Evolutionary conservation across 805 yeast genomes (phyloP).

Genomic region (Ogataea haglerorum): DNA sequence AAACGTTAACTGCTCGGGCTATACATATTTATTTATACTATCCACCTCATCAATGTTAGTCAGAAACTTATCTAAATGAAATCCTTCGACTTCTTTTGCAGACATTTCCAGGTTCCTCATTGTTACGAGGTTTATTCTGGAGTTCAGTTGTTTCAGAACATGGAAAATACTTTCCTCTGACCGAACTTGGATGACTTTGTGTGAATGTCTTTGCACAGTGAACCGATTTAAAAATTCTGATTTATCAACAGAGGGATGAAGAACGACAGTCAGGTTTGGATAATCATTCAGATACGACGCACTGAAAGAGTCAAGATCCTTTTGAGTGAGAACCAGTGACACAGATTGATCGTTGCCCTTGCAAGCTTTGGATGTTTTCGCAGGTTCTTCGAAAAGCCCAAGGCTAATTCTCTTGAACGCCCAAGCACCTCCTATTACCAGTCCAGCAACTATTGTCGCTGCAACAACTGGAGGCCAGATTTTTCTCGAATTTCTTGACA

Average conservation of each 20-base stretch:
- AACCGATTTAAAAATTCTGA: conserved; percentile 14
- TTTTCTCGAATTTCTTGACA: background rate
- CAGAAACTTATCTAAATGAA: conserved; percentile 28
- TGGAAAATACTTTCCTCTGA: conserved; percentile 50
- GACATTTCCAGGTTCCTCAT: conserved; percentile 19
- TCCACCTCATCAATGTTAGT: conserved; percentile 21
- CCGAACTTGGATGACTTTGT: conserved; percentile 44
- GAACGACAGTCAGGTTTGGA: conserved; percentile 24
- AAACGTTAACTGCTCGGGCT: conserved; percentile 6
- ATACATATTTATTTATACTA: conserved; percentile 2
- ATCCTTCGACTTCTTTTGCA: conserved; percentile 14
- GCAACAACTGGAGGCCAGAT: background rate
- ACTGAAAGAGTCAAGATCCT: conserved; percentile 8
- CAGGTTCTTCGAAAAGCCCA: background rate
- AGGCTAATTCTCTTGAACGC: background rate
- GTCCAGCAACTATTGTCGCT: background rate
- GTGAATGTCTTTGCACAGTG: conserved; percentile 22
- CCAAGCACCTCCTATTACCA: background rate
- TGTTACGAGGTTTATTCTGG: conserved; percentile 24
- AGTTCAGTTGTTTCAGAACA: conserved; percentile 47
- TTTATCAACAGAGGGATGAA: conserved; percentile 27
- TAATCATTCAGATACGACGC: conserved; percentile 15
- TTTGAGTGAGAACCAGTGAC: conserved; percentile 20
- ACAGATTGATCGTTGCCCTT: conserved; percentile 2
- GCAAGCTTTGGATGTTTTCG: too few relatives aligned